Evolutionary conservation across 768 basidiomycete genomes (phyloP).

Genomic region (Lentinula aciculospora): DNA sequence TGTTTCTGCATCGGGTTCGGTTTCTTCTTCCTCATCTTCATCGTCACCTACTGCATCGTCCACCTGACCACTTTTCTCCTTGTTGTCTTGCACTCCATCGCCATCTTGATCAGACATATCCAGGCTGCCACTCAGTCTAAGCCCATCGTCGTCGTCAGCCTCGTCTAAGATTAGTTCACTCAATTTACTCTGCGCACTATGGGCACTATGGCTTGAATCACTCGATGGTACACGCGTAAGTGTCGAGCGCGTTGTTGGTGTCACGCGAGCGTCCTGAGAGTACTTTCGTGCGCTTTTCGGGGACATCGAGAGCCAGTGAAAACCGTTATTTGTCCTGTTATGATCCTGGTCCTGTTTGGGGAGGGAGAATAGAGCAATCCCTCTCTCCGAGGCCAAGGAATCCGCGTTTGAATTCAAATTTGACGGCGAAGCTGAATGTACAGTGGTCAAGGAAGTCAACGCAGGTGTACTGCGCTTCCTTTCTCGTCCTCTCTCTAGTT

Average conservation of each 20-base stretch:
- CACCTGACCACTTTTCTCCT: conserved; percentile 32
- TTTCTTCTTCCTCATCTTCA: conserved; percentile 27
- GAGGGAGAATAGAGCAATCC: not conserved
- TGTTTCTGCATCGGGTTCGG: conserved; percentile 40
- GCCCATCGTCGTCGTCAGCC: too few relatives aligned
- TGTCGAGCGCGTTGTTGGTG: not conserved
- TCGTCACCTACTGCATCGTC: conserved; percentile 31
- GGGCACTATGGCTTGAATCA: conserved; percentile 33
- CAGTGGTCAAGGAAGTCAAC: too few relatives aligned
- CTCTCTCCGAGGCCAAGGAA: not conserved
- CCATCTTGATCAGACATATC: too few relatives aligned
- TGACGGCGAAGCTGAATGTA: too few relatives aligned
- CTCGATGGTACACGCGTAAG: conserved; percentile 31
- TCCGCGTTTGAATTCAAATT: conserved; percentile 9
- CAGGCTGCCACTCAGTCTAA: too few relatives aligned
- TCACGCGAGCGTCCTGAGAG: conserved; percentile 19
- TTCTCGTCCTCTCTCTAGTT: conserved; percentile 16
- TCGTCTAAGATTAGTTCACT: conserved; percentile 30
- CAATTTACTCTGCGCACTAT: conserved; percentile 13
- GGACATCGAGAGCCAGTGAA: conserved; percentile 49
- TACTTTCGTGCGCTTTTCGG: conserved; percentile 46
- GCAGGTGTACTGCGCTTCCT: conserved; percentile 6
- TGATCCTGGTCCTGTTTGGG: not conserved
- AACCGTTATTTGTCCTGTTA: conserved; percentile 6
- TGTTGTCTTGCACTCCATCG: not conserved